phyloP scores from a whole-genome alignment of 768 basidiomycete genomes.

The Tricholoma flavovirens region DNA sequence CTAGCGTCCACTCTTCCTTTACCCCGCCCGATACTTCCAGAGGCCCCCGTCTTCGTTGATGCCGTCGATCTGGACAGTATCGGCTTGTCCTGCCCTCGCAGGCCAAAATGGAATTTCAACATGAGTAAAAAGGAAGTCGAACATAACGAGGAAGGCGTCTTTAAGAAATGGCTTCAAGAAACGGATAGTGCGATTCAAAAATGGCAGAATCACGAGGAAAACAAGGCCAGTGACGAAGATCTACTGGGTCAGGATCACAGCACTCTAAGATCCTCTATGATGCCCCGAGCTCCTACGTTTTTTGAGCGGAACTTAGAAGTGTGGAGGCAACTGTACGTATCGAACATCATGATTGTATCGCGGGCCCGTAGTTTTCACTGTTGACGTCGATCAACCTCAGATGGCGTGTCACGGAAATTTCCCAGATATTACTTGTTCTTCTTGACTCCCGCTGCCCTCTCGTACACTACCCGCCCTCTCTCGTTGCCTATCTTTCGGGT shows the following conservation, averaged over 20 bases:
- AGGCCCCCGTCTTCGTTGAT: slow-evolving; percentile 31
- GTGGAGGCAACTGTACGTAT: slow-evolving; percentile 83
- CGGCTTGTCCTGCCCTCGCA: slow-evolving; percentile 45
- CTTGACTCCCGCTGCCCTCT: slow-evolving; percentile 88
- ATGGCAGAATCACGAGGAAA: slow-evolving; percentile 37
- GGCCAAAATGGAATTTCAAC: slow-evolving; percentile 85
- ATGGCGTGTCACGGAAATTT: slow-evolving; percentile 92
- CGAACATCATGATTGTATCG: background rate
- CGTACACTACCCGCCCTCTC: slow-evolving; percentile 79
- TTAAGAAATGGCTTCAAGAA: slow-evolving; percentile 69
- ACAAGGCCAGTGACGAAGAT: slow-evolving; percentile 11
- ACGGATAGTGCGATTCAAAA: slow-evolving; percentile 52
- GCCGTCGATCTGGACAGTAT: slow-evolving; percentile 13
- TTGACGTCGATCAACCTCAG: slow-evolving; percentile 29
- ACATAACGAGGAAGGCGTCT: slow-evolving; percentile 80
- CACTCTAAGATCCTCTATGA: slow-evolving; percentile 11
- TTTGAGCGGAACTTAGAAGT: slow-evolving; percentile 92
- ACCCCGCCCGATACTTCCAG: slow-evolving; percentile 47
- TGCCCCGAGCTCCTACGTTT: slow-evolving; percentile 67
- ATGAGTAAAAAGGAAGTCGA: slow-evolving; percentile 89
- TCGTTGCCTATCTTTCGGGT: slow-evolving; percentile 56
- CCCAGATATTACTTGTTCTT: slow-evolving; percentile 81
- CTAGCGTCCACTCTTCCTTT: slow-evolving; percentile 52
- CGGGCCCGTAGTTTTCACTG: slow-evolving; percentile 8
- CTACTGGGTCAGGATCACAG: slow-evolving; percentile 4